phyloP scores from a whole-genome alignment of 83 land plant species.

The Picea mariana region DNA sequence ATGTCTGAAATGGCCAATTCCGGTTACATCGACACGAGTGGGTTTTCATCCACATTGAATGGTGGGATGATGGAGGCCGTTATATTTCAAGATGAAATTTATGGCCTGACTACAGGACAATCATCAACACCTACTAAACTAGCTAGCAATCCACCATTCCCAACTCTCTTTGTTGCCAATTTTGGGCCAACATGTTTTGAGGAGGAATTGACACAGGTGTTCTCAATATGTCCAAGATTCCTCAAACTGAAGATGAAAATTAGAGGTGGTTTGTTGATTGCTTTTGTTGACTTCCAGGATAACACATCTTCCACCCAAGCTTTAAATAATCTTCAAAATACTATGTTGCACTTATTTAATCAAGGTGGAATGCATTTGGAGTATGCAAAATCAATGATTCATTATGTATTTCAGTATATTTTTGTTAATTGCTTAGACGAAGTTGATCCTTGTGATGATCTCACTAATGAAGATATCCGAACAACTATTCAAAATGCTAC shows the following conservation, averaged over 20 bases:
- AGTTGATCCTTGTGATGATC: conserved; percentile 49
- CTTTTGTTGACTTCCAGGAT: conserved; percentile 69
- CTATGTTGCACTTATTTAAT: conserved; percentile 29
- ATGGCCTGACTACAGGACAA: neutral
- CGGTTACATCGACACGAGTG: too few relatives aligned
- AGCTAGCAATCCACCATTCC: conserved; percentile 66
- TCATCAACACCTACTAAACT: conserved; percentile 24
- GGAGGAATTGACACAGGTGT: conserved; percentile 61
- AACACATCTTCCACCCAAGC: conserved; percentile 42
- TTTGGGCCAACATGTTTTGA: conserved; percentile 70
- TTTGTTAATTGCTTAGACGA: conserved; percentile 94
- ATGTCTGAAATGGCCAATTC: too few relatives aligned
- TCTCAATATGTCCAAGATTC: conserved; percentile 70
- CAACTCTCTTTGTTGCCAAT: conserved; percentile 85
- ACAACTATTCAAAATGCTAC: conserved; percentile 91
- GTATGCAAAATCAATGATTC: conserved; percentile 63
- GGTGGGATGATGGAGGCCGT: too few relatives aligned
- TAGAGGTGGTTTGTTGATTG: conserved; percentile 51
- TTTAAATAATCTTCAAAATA: conserved; percentile 38
- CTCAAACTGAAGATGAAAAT: conserved; percentile 64
- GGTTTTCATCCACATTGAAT: too few relatives aligned
- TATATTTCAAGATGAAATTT: too few relatives aligned
- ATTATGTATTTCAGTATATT: conserved; percentile 88
- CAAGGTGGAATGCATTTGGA: conserved; percentile 47
- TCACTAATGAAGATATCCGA: conserved; percentile 78